A percentile compares a stretch with the other conserved stretches of the same genome.
These are phyloP conservation scores for Macrocybe gigantea DNA, from an alignment of 768 basidiomycete genomes.

Conservation along the genomic window DNA sequence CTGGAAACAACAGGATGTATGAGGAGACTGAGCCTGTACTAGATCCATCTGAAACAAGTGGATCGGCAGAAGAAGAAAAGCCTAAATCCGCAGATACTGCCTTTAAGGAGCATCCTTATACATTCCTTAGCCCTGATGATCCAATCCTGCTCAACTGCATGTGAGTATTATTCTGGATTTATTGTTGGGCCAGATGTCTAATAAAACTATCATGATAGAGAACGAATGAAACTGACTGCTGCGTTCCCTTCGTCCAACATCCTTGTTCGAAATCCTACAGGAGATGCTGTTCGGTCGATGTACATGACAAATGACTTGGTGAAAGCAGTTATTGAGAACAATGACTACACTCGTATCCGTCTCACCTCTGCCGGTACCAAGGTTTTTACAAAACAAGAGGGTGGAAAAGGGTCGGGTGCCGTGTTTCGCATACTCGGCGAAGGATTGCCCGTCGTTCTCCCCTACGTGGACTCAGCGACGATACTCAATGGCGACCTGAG, in stretches of 20 bases:
- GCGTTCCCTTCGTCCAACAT: slow-evolving; percentile 73
- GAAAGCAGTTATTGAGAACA: slow-evolving; percentile 71
- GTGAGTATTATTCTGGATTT: slow-evolving; percentile 36
- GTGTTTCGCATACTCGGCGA: slow-evolving; percentile 80
- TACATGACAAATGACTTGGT: slow-evolving; percentile 87
- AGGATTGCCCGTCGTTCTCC: slow-evolving; percentile 79
- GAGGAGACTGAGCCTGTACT: background rate
- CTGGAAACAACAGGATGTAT: background rate
- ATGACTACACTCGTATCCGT: slow-evolving; percentile 80
- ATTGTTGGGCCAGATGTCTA: background rate
- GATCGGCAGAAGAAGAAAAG: slow-evolving; percentile 12
- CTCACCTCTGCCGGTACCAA: slow-evolving; percentile 93
- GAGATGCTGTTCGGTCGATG: slow-evolving; percentile 68
- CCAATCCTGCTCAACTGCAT: slow-evolving; percentile 66
- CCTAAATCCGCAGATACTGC: slow-evolving; percentile 19
- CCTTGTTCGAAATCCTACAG: slow-evolving; percentile 81
- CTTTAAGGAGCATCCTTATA: slow-evolving; percentile 92
- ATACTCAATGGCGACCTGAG: slow-evolving; percentile 55
- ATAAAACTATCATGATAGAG: slow-evolving; percentile 31
- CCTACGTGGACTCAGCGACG: slow-evolving; percentile 61
- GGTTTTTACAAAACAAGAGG: slow-evolving; percentile 87
- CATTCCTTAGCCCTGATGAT: slow-evolving; percentile 68
- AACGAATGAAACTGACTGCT: slow-evolving; percentile 62
- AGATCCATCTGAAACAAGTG: background rate
- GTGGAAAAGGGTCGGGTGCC: slow-evolving; percentile 49